Base-by-base conservation (phyloP, 768 basidiomycete genomes). In the Pisolithus albus region DNA sequence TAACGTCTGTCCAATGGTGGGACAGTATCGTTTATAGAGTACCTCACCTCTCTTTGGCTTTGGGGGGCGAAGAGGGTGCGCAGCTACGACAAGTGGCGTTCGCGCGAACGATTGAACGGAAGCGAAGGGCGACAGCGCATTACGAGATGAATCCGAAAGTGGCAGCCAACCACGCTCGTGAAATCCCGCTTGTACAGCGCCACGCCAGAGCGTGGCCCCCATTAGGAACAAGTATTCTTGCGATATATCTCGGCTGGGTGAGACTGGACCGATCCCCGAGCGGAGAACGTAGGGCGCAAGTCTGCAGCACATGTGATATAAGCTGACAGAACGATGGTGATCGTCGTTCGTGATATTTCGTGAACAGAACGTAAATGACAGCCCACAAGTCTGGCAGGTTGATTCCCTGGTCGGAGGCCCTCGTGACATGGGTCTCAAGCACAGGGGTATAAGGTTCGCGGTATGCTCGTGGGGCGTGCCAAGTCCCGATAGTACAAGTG, bases 201-300 rank as follows among this genome's bases (percentile, higher is more conserved):
- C 77, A 52, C 77, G 77, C 77, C 77, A 79, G 60, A 79, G 79
- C 0, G 73, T 60, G 0, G 70, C 62, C 24, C 75, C 65, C 9
- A 65, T 66, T 48, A 79, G 66, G 61, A 74, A 74, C 42, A 74
- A 52, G 15, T 67, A 61, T 10, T 62, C 57, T 11, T 58, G 49
- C 6, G 54, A 44, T 18, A 46, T 50, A 49, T 55, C 59, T 40
- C 32, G 56, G n/a, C 49, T 15, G 0, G 44, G 43, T 5, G 59
- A 56, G 8, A 38, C 47, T n/a, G 62, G 54, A 7, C 61, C 61
- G 9, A n/a, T n/a, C n/a, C n/a, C n/a, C n/a, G n/a, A 76, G 77
- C 57, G 56, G 28, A 72, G 53, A 32, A 79, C 61, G 52, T 78
- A 78, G 1, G 52, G 7, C 55, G 54, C n/a, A 76, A 51, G 19